Percentiles rank a stretch among this genome's conserved stretches.
phyloP scores from a whole-genome alignment of 2,329 filamentous ascomycete genomes.

The Ramularia collo-cygni region DNA sequence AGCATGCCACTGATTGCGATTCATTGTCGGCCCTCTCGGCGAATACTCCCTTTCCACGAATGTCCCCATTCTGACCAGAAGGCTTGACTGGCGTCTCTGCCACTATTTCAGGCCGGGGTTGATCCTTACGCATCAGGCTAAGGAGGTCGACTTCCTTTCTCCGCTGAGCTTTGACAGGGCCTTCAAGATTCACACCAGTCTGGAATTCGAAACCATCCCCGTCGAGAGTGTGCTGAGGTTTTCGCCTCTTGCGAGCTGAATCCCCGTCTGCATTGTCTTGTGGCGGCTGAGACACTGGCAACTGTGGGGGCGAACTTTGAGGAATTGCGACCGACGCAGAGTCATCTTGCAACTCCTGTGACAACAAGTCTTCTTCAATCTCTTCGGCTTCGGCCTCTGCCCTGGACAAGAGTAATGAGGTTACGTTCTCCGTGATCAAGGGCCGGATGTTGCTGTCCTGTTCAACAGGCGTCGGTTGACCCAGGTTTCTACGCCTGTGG shows the following conservation, averaged over 20 bases:
- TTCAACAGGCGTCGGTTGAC: constrained; percentile 15
- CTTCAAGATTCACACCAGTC: constrained; percentile 23
- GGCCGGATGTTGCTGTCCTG: constrained; percentile 11
- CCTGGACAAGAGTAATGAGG: too few relatives aligned
- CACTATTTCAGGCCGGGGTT: background rate
- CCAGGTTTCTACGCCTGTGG: constrained; percentile 20
- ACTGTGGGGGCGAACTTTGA: constrained; percentile 3
- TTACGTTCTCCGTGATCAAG: constrained; percentile 14
- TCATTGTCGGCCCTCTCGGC: too few relatives aligned
- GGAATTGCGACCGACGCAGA: constrained; percentile 4
- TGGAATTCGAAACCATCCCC: constrained; percentile 22
- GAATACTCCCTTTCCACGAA: too few relatives aligned
- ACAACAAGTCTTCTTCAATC: background rate
- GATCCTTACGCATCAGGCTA: background rate
- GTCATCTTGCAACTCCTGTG: too few relatives aligned
- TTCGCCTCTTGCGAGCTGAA: background rate
- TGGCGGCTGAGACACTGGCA: background rate
- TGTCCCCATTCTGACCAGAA: too few relatives aligned
- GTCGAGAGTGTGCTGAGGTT: background rate
- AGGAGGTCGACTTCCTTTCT: constrained; percentile 3
- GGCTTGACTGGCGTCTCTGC: constrained; percentile 1
- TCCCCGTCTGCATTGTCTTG: background rate
- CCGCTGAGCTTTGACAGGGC: constrained; percentile 11
- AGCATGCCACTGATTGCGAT: too few relatives aligned
- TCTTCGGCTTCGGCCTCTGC: constrained; percentile 5